A percentile compares a stretch with the other conserved stretches of the same genome.
phyloP scores from a whole-genome alignment of 108 stramenopile species.

The Skeletonema tropicum region DNA sequence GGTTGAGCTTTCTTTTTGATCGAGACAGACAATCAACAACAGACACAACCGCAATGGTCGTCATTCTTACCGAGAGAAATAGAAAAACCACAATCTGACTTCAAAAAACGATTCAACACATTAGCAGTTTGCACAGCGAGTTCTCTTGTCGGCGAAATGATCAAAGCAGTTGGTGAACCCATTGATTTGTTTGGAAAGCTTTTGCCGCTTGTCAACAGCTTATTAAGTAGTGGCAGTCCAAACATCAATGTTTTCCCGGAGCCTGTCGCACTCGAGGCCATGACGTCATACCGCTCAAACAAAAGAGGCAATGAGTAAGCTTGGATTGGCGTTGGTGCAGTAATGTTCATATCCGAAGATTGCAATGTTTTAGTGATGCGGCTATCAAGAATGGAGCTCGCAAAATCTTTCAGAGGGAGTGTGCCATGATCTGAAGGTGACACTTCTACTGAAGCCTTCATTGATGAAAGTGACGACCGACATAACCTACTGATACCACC shows the following conservation, averaged over 20 bases:
- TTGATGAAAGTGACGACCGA: conserved; percentile 4
- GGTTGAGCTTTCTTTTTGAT: neutral
- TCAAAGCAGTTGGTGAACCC: conserved; percentile 51
- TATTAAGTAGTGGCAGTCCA: conserved; percentile 3
- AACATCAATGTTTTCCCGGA: conserved; percentile 22
- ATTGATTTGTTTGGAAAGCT: neutral
- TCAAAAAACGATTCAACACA: conserved; percentile 2
- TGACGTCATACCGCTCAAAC: conserved; percentile 28
- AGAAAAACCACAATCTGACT: neutral
- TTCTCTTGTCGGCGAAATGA: conserved; percentile 68
- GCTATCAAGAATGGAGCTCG: neutral
- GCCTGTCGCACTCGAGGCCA: conserved; percentile 27
- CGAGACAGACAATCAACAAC: neutral
- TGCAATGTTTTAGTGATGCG: neutral
- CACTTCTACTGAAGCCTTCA: conserved; percentile 14
- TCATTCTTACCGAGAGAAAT: conserved; percentile 6
- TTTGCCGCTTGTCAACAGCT: neutral
- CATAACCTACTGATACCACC: neutral
- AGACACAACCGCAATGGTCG: neutral
- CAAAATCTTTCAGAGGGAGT: conserved; percentile 1
- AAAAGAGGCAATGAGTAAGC: conserved; percentile 33
- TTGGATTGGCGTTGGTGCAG: conserved; percentile 49
- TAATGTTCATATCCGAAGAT: neutral
- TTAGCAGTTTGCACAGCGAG: conserved; percentile 9
- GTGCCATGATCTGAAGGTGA: conserved; percentile 24